Evolutionary conservation across 148 eudicot genomes (phyloP), one percentile per base, ranked within the genome.

Genomic region (Cornus suecica): DNA sequence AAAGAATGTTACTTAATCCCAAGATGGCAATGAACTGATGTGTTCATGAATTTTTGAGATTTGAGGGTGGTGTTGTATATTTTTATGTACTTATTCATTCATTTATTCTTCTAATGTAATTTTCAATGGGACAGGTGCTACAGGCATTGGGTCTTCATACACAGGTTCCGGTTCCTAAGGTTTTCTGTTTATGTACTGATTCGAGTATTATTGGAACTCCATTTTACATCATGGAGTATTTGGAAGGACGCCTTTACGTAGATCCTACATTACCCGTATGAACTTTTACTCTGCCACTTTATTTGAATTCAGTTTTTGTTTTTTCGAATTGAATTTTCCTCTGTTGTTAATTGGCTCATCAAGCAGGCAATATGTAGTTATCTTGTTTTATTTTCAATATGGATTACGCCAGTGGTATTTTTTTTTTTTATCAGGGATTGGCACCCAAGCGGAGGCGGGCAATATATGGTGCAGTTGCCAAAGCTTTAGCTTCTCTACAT

Each of bases 151-250:
- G 98, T 29, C 74, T 82, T 74, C 86, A 89, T 71, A 89, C 98
- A 22, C 74, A 76, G 75, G 91, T 94, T 32, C 94, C 98, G 29
- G 98, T 94, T 78, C 98, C 98, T 14, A 90, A 86, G 76, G 96
- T 90, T 60, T 92, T 90, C 75, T 92, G 98, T 72, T 86, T 94
- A 78, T 92, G 98, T 82, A 88, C 85, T 58, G 98, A 94, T 81
- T 81, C 92, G 13, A 83, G 80, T 70, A 90, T 94, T 42, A 94
- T 94, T 69, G 99, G 99, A 77, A 92, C 99, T 71, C 78, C 96
- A 65, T 94, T 94, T 88, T 94, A 94, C 86, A 86, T 94, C 37
- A 94, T 94, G 99, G 99, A 94, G 86, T 92, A 86, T 83, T 66
- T 94, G 77, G 97, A 94, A 74, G 99, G 99, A 67, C 99, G 97